These are phyloP conservation scores for Botryotinia narcissicola DNA, from an alignment of 2,329 filamentous ascomycete species.

Conservation along the genomic window DNA sequence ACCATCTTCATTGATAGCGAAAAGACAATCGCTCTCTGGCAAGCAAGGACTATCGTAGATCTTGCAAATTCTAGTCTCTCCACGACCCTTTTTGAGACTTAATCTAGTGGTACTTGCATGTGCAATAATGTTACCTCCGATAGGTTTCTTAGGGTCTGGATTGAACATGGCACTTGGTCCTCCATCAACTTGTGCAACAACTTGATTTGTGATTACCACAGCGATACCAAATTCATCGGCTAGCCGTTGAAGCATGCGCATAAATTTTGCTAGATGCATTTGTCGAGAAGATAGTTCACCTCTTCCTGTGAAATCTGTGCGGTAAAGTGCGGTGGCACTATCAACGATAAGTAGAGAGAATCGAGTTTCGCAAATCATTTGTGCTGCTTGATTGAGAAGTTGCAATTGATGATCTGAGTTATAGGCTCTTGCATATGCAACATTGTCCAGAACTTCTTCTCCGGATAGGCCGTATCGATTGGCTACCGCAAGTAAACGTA, in stretches of 20 bases:
- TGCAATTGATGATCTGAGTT: conserved; percentile 98
- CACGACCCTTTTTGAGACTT: conserved; percentile 92
- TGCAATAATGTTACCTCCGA: conserved; percentile 97
- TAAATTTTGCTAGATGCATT: conserved; percentile 83
- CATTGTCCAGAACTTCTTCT: conserved; percentile 96
- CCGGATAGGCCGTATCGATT: conserved; percentile 92
- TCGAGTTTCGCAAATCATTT: conserved; percentile 99
- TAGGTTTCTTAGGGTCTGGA: conserved; percentile 97
- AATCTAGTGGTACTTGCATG: conserved; percentile 94
- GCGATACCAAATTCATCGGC: conserved; percentile 90
- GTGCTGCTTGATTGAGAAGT: conserved; percentile 87
- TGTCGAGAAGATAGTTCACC: conserved; percentile 95
- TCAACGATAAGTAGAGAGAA: conserved; percentile 96
- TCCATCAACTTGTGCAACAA: conserved; percentile 96
- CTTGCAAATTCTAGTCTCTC: conserved; percentile 95
- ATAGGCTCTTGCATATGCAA: conserved; percentile 96
- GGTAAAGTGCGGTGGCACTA: conserved; percentile 90
- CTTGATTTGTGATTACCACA: conserved; percentile 97
- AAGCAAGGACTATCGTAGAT: conserved; percentile 98
- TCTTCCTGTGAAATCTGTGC: conserved; percentile 95
- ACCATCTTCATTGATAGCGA: conserved; percentile 95
- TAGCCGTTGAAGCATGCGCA: conserved; percentile 77
- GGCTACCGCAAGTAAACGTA: conserved; percentile 85
- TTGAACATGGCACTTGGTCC: conserved; percentile 98
- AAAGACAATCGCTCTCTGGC: conserved; percentile 93